Conservation (phyloP, 208 protist species). For the Leishmania guyanensis region DNA sequence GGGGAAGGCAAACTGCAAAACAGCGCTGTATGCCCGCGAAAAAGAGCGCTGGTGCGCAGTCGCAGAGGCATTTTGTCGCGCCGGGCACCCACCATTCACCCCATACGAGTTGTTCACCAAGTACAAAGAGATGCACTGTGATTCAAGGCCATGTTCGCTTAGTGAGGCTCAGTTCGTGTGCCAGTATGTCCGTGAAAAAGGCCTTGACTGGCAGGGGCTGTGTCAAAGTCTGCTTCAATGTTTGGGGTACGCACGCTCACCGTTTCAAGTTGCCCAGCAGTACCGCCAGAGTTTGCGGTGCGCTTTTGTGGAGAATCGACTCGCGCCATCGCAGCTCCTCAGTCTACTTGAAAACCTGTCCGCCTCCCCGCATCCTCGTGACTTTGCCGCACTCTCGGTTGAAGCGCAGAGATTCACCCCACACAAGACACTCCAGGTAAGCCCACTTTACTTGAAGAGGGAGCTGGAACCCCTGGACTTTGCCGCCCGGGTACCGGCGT, state of each 20-base stretch:
- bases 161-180: slow-evolving; percentile 37
- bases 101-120: slow-evolving; percentile 9
- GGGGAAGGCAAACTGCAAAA: neutral
- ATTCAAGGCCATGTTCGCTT: neutral
- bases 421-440: slow-evolving; percentile 19
- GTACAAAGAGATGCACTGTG: slow-evolving; percentile 4
- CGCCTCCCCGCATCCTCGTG: neutral
- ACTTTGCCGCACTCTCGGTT: slow-evolving; percentile 21
- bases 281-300: slow-evolving; percentile 36
- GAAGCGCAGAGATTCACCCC: slow-evolving; percentile 12
- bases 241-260: slow-evolving; percentile 28
- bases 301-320: slow-evolving; percentile 23
- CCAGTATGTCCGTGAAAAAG: slow-evolving; percentile 13
- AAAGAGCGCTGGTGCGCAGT: slow-evolving; percentile 8
- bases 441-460: slow-evolving; percentile 16
- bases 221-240: slow-evolving; percentile 13
- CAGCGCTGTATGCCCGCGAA: neutral
- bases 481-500: slow-evolving; percentile 4
- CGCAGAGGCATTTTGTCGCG: slow-evolving; percentile 1
- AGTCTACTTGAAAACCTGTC: neutral
- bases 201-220: slow-evolving; percentile 38
- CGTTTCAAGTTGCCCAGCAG: slow-evolving; percentile 47
- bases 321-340: slow-evolving; percentile 12
- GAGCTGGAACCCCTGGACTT: slow-evolving; percentile 18
- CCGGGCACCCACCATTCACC: slow-evolving; percentile 5